phyloP scores from a whole-genome alignment of 1,284 basidiomycete genomes.

The Grifola frondosa region DNA sequence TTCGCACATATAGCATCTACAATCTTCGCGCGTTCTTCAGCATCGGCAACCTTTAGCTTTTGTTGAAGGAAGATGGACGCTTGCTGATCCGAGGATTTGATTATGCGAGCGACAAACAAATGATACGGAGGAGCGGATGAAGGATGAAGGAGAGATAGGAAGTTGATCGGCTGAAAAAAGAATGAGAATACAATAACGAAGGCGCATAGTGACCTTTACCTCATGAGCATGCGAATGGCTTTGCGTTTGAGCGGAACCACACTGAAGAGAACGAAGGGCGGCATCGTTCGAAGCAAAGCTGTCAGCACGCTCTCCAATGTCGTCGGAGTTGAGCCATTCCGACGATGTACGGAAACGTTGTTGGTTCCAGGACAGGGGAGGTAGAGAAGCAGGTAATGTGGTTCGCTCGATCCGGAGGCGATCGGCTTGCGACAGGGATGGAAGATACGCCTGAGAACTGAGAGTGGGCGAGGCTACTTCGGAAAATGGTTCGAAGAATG shows the following conservation, averaged over 20 bases:
- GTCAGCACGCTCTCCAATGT: constrained; percentile 21
- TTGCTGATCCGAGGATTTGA: constrained; percentile 83
- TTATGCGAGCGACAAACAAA: constrained; percentile 76
- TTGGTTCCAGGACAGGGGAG: constrained; percentile 24
- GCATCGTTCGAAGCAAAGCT: constrained; percentile 18
- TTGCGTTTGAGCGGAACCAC: constrained; percentile 11
- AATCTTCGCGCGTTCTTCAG: constrained; percentile 74
- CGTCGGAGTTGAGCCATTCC: constrained; percentile 36
- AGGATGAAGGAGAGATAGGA: constrained; percentile 76
- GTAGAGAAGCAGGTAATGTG: constrained; percentile 16
- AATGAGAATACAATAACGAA: background rate
- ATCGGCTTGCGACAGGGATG: constrained; percentile 21
- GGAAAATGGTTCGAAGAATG: constrained; percentile 53
- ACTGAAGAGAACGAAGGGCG: constrained; percentile 18
- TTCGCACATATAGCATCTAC: constrained; percentile 79
- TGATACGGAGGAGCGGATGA: constrained; percentile 79
- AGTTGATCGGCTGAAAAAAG: constrained; percentile 80
- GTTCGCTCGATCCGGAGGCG: constrained; percentile 24
- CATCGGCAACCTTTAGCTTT: constrained; percentile 80
- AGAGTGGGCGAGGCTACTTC: constrained; percentile 41
- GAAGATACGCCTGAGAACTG: constrained; percentile 36
- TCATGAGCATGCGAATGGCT: constrained; percentile 36
- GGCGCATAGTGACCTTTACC: constrained; percentile 25
- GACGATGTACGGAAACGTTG: constrained; percentile 30
- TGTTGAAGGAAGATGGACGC: constrained; percentile 86